These are phyloP conservation scores for Triticum timopheevii DNA, from an alignment of 176 grass and related monocot species.

Conservation along the genomic window DNA sequence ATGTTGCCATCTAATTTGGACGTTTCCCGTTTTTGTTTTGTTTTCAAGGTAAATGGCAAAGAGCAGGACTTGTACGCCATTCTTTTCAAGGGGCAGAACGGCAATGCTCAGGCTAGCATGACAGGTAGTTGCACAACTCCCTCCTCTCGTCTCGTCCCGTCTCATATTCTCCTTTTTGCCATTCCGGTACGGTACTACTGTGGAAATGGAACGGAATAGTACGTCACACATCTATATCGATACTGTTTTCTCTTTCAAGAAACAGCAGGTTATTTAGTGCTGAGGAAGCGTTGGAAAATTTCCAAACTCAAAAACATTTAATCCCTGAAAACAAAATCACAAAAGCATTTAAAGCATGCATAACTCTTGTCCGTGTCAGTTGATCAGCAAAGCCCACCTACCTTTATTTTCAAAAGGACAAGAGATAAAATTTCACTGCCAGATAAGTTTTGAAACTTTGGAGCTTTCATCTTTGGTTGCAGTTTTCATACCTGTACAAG, in stretches of 20 bases:
- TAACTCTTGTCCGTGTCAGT: background rate
- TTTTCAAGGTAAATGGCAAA: conserved; percentile 41
- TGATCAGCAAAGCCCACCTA: background rate
- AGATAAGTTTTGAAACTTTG: background rate
- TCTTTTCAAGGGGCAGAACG: conserved; percentile 49
- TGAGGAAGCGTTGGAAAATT: background rate
- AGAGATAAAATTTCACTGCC: background rate
- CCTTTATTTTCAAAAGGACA: background rate
- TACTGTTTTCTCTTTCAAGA: background rate
- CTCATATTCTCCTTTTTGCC: background rate
- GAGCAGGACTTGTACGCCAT: conserved; percentile 50
- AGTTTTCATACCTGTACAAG: background rate
- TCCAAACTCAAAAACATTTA: background rate
- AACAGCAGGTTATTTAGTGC: background rate
- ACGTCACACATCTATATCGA: background rate
- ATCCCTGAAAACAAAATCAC: too few species aligned
- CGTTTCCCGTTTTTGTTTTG: background rate
- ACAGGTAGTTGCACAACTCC: conserved; percentile 37
- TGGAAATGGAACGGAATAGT: background rate
- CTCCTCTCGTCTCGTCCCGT: background rate
- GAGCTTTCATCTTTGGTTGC: background rate
- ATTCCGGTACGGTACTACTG: background rate
- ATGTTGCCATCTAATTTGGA: background rate
- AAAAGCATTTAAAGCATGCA: background rate
- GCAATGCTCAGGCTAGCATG: conserved; percentile 28